Evolutionary conservation across 768 basidiomycete genomes (phyloP), one percentile per base, ranked within the genome.

Genomic region (Psilocybe cyanescens): DNA sequence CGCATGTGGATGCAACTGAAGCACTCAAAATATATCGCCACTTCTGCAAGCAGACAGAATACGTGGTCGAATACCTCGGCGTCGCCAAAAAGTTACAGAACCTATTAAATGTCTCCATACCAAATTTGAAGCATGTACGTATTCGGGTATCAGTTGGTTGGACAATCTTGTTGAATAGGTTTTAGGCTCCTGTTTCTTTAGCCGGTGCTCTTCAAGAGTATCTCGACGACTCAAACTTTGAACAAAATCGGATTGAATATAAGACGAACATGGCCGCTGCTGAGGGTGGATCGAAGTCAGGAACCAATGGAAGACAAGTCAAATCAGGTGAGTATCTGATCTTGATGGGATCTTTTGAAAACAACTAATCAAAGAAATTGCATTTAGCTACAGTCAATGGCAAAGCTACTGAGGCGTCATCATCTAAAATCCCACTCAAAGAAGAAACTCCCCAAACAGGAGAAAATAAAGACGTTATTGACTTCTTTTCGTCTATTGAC

Each of bases 151-250:
- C 31, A 48, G 11, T 41, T 16, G 8, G n/a, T 11, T 33, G 37
- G 5, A 41, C 19, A 8, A 44, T 28, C 53, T 58, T 44, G 51
- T 39, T 52, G 14, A 24, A 48, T n/a, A 39, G 55, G 39, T 57
- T 59, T n/a, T 66, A 96, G 95, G 95, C 97, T 0, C 97, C 97
- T 4, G 91, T 97, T 9, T 95, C 94, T 0, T 81, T 99, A n/a
- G 97, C 92, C 5, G 89, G 89, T 37, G 88, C 97, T 17, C 82
- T 99, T 31, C 92, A 99, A 72, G 97, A 99, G 70, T 99, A 99
- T 72, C 82, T 99, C 54, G 89, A 94, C 59, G 97, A 99, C 74
- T 92, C 96, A 24, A 95, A 95, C 70, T 99, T 99, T 67, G 97
- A 99, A 74, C 89, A 93, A 75, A 99, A 98, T 74, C 79, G 97